These are phyloP conservation scores for Yarrowia divulgata DNA, from an alignment of 805 yeast genomes.

Conservation along the genomic window DNA sequence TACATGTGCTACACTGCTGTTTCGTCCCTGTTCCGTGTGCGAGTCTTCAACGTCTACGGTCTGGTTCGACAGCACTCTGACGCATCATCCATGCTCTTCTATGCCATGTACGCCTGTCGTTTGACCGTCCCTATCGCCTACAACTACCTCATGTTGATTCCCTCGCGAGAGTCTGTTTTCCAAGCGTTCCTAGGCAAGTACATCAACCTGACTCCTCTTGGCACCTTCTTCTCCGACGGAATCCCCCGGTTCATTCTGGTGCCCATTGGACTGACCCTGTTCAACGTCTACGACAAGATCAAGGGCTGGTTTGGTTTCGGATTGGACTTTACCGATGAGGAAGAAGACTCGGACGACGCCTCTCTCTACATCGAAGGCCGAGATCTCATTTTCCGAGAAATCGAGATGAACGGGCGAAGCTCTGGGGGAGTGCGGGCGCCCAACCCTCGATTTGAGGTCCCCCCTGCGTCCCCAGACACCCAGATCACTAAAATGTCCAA, in stretches of 20 bases:
- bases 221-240: slow-evolving; percentile 72
- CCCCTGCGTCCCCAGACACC: slow-evolving; percentile 17
- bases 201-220: slow-evolving; percentile 76
- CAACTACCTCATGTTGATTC: slow-evolving; percentile 73
- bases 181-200: slow-evolving; percentile 78
- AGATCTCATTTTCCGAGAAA: slow-evolving; percentile 44
- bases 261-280: slow-evolving; percentile 70
- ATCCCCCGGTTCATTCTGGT: slow-evolving; percentile 76
- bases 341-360: slow-evolving; percentile 47
- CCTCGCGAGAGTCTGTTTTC: slow-evolving; percentile 61
- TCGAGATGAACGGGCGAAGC: slow-evolving; percentile 34
- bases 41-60: slow-evolving; percentile 77
- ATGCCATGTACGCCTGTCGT: slow-evolving; percentile 80
- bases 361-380: slow-evolving; percentile 48
- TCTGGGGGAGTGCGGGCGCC: slow-evolving; percentile 18
- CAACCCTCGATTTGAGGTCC: slow-evolving; percentile 30
- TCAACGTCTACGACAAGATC: slow-evolving; percentile 71
- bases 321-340: slow-evolving; percentile 51
- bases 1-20: slow-evolving; percentile 76
- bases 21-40: slow-evolving; percentile 68
- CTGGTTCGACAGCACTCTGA: slow-evolving; percentile 75
- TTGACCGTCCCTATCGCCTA: slow-evolving; percentile 82
- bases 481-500: slow-evolving; percentile 27
- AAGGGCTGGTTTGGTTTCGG: slow-evolving; percentile 55
- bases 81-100: slow-evolving; percentile 76